Conservation (phyloP, 371 early-diverging fungal genomes). For the Mortierella polycephala region DNA sequence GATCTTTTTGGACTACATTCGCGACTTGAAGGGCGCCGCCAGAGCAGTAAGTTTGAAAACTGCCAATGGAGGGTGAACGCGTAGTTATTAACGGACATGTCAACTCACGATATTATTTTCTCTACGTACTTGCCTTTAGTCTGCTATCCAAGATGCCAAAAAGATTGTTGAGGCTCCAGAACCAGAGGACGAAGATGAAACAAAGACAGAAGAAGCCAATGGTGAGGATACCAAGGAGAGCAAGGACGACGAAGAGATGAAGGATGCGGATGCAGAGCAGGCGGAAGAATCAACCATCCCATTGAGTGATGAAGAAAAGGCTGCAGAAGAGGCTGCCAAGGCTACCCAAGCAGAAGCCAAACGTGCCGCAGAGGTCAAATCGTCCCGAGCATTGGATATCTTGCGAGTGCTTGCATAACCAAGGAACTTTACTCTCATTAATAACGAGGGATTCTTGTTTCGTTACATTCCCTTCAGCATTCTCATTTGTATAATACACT, state of each 20-base stretch:
- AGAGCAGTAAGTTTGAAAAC: constrained; percentile 48
- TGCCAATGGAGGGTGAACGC: not conserved
- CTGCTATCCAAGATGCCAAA: constrained; percentile 46
- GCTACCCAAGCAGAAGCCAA: constrained; percentile 37
- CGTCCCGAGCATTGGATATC: constrained; percentile 37
- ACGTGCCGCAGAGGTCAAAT: constrained; percentile 37
- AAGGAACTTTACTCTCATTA: too few relatives aligned
- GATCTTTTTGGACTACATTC: constrained; percentile 54
- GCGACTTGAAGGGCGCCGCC: constrained; percentile 57
- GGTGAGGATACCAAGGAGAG: constrained; percentile 5
- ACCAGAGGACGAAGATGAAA: constrained; percentile 20
- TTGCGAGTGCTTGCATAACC: constrained; percentile 40
- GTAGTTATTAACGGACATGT: not conserved
- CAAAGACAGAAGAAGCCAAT: constrained; percentile 8
- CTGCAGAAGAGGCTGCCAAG: constrained; percentile 33
- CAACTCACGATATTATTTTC: not conserved
- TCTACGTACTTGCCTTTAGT: constrained; percentile 1
- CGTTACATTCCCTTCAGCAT: not conserved
- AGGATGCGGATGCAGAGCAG: constrained; percentile 14
- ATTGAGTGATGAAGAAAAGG: constrained; percentile 46
- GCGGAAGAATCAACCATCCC: constrained; percentile 33
- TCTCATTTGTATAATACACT: not conserved
- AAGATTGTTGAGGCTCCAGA: constrained; percentile 54
- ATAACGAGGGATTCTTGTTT: too few relatives aligned
- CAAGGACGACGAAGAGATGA: constrained; percentile 31